Evolutionary conservation across 2,329 filamentous ascomycete genomes (phyloP).

Genomic region (Cryphonectria parasitica): DNA sequence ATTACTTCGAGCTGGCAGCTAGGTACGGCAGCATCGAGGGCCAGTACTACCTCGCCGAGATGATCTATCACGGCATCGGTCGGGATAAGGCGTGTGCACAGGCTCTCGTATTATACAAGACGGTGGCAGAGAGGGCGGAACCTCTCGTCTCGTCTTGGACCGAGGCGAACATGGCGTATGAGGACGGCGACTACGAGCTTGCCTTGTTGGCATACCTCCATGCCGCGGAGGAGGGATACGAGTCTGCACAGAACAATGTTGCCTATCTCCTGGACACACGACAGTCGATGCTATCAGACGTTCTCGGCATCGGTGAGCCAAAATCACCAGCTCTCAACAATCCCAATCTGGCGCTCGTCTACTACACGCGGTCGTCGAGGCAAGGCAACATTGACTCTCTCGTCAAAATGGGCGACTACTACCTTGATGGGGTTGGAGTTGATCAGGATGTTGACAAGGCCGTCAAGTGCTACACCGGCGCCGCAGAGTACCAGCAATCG

Average conservation of each 20-base stretch:
- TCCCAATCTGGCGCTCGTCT: conserved; percentile 73
- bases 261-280: conserved; percentile 82
- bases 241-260: conserved; percentile 86
- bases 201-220: conserved; percentile 83
- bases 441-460: conserved; percentile 78
- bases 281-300: conserved; percentile 61
- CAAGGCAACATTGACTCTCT: conserved; percentile 92
- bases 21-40: conserved; percentile 85
- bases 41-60: conserved; percentile 89
- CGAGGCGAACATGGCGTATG: conserved; percentile 83
- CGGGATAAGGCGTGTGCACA: conserved; percentile 77
- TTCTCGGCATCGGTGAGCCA: conserved; percentile 50
- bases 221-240: conserved; percentile 91
- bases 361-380: conserved; percentile 93
- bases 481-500: conserved; percentile 87
- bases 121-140: conserved; percentile 74
- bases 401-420: conserved; percentile 99
- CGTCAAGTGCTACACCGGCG: conserved; percentile 88
- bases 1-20: conserved; percentile 86
- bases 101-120: conserved; percentile 82
- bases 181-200: conserved; percentile 75
- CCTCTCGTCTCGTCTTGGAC: conserved; percentile 75
- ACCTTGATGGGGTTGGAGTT: conserved; percentile 80
- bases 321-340: conserved; percentile 52
- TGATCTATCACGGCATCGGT: conserved; percentile 79